Percentiles rank a stretch among this genome's conserved stretches.
Evolutionary conservation across 306 rosid genomes (phyloP).

Genomic region (Sphenostylis stenocarpa): DNA sequence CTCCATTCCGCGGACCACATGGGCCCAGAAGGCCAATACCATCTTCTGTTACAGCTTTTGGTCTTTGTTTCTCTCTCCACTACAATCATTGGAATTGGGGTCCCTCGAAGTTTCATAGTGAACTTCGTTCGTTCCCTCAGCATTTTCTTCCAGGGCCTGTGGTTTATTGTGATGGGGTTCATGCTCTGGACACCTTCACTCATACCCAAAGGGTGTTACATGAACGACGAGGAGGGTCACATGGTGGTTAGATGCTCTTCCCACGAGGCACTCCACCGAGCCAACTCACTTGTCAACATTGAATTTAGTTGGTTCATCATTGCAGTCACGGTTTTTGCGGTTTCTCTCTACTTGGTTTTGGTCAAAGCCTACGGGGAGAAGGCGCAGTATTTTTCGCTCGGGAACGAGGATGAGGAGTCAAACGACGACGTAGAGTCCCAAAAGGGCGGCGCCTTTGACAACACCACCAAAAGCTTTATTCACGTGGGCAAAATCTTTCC

Average conservation of each 20-base stretch:
- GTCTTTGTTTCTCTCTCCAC: conserved; percentile 48
- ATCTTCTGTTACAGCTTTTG: conserved; percentile 54
- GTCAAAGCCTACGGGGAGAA: conserved; percentile 40
- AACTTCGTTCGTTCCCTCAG: conserved; percentile 58
- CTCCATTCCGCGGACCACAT: conserved; percentile 71
- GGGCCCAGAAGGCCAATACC: conserved; percentile 86
- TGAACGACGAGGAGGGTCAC: conserved; percentile 61
- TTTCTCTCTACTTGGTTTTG: conserved; percentile 48
- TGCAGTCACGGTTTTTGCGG: conserved; percentile 39
- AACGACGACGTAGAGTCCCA: conserved; percentile 55
- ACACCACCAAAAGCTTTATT: conserved; percentile 32
- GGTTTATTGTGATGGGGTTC: conserved; percentile 65
- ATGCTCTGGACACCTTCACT: conserved; percentile 67
- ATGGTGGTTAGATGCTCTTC: conserved; percentile 52
- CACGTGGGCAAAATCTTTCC: conserved; percentile 42
- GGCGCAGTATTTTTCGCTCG: conserved; percentile 46
- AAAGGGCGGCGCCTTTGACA: conserved; percentile 4
- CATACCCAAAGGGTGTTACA: conserved; percentile 60
- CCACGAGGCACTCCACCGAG: conserved; percentile 52
- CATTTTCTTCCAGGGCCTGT: conserved; percentile 61
- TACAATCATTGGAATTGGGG: conserved; percentile 52
- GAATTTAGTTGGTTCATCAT: conserved; percentile 65
- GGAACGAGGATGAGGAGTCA: conserved; percentile 34
- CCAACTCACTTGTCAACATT: conserved; percentile 56
- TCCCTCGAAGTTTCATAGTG: conserved; percentile 55